Evolutionary conservation across 1,139 yeast species (phyloP).

Genomic region (Lodderomyces margitis): DNA sequence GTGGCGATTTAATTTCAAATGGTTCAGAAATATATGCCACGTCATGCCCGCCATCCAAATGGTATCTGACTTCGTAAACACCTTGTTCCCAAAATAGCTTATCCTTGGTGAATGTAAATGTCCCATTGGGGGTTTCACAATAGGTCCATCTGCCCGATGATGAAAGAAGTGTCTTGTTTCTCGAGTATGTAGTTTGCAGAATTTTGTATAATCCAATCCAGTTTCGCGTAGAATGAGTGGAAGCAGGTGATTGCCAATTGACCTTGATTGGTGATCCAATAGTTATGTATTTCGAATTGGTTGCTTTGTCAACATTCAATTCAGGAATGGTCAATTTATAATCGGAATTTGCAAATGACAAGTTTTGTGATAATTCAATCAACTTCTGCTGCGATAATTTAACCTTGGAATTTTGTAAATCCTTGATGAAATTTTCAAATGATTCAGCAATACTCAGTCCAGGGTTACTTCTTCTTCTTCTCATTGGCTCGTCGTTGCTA

Average conservation of each 20-base stretch:
- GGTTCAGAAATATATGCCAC: constrained; percentile 69
- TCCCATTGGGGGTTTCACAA: constrained; percentile 45
- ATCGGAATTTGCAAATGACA: constrained; percentile 39
- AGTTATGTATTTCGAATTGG: constrained; percentile 23
- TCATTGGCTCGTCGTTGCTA: constrained; percentile 16
- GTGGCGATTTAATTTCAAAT: constrained; percentile 57
- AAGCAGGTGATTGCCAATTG: constrained; percentile 53
- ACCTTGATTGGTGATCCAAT: constrained; percentile 58
- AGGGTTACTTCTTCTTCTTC: constrained; percentile 21
- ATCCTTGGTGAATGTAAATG: constrained; percentile 49
- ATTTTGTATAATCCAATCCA: constrained; percentile 82
- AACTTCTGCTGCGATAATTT: constrained; percentile 38
- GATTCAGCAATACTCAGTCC: constrained; percentile 32
- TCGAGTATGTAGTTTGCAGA: constrained; percentile 58
- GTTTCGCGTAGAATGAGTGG: constrained; percentile 45
- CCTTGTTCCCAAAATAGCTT: constrained; percentile 69
- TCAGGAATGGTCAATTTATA: constrained; percentile 29
- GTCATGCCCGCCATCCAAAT: constrained; percentile 66
- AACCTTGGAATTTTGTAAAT: constrained; percentile 33
- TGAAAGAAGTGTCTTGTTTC: constrained; percentile 58
- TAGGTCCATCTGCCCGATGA: constrained; percentile 74
- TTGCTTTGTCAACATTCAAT: constrained; percentile 19
- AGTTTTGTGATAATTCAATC: constrained; percentile 40
- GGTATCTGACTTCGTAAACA: constrained; percentile 74
- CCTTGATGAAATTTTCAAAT: constrained; percentile 40